Base-by-base conservation (phyloP, 2,329 filamentous ascomycete genomes). In the Fusarium beomiforme region DNA sequence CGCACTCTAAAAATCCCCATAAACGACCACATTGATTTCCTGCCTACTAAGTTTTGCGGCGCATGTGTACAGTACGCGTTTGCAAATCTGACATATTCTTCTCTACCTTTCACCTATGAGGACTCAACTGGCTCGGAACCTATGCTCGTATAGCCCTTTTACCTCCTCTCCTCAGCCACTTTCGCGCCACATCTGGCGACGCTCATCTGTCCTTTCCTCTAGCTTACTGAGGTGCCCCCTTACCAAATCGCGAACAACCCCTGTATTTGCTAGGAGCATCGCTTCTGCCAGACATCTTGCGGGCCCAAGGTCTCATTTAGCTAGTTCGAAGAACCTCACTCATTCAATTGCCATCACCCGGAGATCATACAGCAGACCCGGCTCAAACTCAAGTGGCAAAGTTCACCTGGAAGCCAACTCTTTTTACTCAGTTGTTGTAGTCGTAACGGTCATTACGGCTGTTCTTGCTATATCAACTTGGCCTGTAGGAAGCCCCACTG, bases 61-160 rank as follows among this genome's bases (percentile, higher is more conserved):
- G 70, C 46, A 65, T 59, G 41, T 47, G 71, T 56, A 65, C 74
- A 61, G 71, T 56, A 65, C 74, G 63, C 72, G 60, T 69, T 46
- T 56, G 64, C 65, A 63, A 44, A 24, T 61, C 50, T 63, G 61
- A 53, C 37, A 44, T 56, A 66, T 56, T 39, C 39, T 59, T 55
- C 21, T 57, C 59, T 53, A 43, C 37, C 47, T 34, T 60, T 72
- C 47, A 74, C 65, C 53, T 74, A 76, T 76, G 75, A 76, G 70
- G 55, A 43, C 61, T 31, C 75, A 71, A 64, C 49, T 74, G 55
- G 59, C 59, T 56, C 68, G 63, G 46, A 53, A 61, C 29, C 12
- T 67, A 56, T 72, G 59, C 54, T 55, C 64, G 67, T 47, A 58
- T 67, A 70, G 57, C 36, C 51, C 55, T 47, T 53, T 54, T 59